phyloP scores from a whole-genome alignment of 108 stramenopile species.

The Cyclotella baltica region DNA sequence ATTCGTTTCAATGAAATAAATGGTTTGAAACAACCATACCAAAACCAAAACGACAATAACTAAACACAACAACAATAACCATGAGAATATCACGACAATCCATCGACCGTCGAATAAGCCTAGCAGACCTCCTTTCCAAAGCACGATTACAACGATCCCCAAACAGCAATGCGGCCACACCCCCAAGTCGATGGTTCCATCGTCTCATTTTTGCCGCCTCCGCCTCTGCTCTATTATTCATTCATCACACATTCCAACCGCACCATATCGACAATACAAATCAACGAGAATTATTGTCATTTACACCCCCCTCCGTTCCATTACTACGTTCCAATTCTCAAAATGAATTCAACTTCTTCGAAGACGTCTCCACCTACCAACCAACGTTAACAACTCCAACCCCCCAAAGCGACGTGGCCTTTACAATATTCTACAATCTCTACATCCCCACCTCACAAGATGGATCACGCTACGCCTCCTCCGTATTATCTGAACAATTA shows the following conservation, averaged over 20 bases:
- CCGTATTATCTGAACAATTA: conserved; percentile 47
- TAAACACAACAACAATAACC: no score
- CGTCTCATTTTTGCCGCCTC: background rate
- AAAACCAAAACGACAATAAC: no score
- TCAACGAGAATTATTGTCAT: background rate
- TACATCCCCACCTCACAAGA: conserved; percentile 39
- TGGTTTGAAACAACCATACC: no score
- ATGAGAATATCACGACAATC: conserved; percentile 24
- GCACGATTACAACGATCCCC: background rate
- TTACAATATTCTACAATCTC: conserved; percentile 50
- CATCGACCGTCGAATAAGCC: conserved; percentile 4
- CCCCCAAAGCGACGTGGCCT: conserved; percentile 6
- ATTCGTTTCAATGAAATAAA: no score
- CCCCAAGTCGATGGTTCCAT: background rate
- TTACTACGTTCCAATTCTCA: background rate
- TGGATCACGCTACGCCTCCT: conserved; percentile 32
- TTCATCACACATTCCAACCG: background rate
- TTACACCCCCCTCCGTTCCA: background rate
- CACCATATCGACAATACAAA: background rate
- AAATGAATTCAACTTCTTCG: background rate
- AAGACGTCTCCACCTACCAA: no score
- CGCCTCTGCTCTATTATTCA: background rate
- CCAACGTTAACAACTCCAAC: background rate
- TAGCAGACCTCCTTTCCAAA: background rate
- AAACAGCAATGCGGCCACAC: background rate